phyloP scores from a whole-genome alignment of 2,329 filamentous ascomycete genomes.

The Chaetomiaceae sp. region DNA sequence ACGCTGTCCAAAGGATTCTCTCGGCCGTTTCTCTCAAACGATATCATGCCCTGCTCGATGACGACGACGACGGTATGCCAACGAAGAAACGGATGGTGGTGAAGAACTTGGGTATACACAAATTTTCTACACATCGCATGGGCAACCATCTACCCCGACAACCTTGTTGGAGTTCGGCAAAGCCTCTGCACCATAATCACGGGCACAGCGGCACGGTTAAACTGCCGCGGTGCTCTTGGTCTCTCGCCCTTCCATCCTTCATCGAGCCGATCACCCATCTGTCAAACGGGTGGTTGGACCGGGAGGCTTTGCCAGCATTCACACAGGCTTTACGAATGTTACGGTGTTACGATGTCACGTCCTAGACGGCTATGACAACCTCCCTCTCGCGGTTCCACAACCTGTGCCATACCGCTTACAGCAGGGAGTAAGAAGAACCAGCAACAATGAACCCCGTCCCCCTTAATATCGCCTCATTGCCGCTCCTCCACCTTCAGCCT shows the following conservation, averaged over 20 bases:
- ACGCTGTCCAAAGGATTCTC: conserved; percentile 4
- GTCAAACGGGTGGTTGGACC: not conserved
- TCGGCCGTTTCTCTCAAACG: conserved; percentile 2
- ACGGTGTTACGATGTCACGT: conserved; percentile 31
- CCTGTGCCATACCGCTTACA: conserved; percentile 6
- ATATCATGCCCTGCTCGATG: conserved; percentile 21
- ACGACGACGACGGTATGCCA: conserved; percentile 25
- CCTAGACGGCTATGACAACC: conserved; percentile 29
- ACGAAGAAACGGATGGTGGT: conserved; percentile 21
- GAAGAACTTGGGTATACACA: conserved; percentile 26
- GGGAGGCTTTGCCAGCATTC: conserved; percentile 7
- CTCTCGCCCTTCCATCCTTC: not conserved
- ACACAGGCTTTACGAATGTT: conserved; percentile 27
- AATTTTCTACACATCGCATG: conserved; percentile 27
- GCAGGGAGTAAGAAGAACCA: conserved; percentile 11
- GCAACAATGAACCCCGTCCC: conserved; percentile 10
- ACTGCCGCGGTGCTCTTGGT: not conserved
- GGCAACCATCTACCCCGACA: conserved; percentile 26
- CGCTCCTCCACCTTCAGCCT: not conserved
- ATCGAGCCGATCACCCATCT: not conserved
- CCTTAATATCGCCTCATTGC: conserved; percentile 12
- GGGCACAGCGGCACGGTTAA: not conserved
- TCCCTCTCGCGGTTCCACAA: conserved; percentile 15
- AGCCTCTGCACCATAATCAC: not conserved
- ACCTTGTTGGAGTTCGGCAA: conserved; percentile 11